Evolutionary conservation across 2,329 filamentous ascomycete species (phyloP).

Genomic region (Penicillium nordicum): DNA sequence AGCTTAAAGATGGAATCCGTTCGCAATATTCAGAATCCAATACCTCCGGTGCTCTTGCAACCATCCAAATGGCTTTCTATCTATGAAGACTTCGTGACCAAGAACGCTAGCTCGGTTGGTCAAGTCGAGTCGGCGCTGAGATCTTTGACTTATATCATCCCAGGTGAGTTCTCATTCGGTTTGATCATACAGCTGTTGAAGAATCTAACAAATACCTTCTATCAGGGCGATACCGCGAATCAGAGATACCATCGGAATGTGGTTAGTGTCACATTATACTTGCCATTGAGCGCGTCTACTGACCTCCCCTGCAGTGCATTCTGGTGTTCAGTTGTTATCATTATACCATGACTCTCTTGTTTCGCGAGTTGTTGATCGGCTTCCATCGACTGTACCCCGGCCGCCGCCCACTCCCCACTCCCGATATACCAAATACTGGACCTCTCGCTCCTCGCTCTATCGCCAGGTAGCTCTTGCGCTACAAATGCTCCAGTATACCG

Average conservation of each 20-base stretch:
- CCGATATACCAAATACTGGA: slow-evolving; percentile 64
- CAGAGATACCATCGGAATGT: slow-evolving; percentile 91
- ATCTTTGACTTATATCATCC: slow-evolving; percentile 93
- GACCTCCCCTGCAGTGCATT: slow-evolving; percentile 59
- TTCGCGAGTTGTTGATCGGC: slow-evolving; percentile 58
- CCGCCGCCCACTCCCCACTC: slow-evolving; percentile 56
- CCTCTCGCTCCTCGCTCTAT: slow-evolving; percentile 65
- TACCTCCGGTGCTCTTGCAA: slow-evolving; percentile 31
- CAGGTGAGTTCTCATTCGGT: slow-evolving; percentile 49
- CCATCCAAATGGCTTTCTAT: slow-evolving; percentile 41
- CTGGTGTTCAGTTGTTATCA: slow-evolving; percentile 81
- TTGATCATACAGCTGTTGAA: neutral
- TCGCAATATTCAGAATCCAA: slow-evolving; percentile 25
- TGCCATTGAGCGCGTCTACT: neutral
- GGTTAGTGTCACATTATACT: slow-evolving; percentile 45
- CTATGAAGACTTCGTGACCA: slow-evolving; percentile 76
- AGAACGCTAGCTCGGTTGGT: slow-evolving; percentile 88
- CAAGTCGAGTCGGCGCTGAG: slow-evolving; percentile 92
- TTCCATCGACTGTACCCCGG: slow-evolving; percentile 51
- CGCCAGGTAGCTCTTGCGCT: slow-evolving; percentile 75
- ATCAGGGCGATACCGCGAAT: slow-evolving; percentile 58
- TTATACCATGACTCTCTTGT: slow-evolving; percentile 91
- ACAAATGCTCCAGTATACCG: slow-evolving; percentile 90
- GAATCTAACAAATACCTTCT: neutral
- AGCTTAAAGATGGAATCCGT: slow-evolving; percentile 33